Percentiles rank a stretch among this genome's conserved stretches.
These are phyloP conservation scores for Seiridium cupressi DNA, from an alignment of 2,329 filamentous ascomycete genomes.

Conservation along the genomic window DNA sequence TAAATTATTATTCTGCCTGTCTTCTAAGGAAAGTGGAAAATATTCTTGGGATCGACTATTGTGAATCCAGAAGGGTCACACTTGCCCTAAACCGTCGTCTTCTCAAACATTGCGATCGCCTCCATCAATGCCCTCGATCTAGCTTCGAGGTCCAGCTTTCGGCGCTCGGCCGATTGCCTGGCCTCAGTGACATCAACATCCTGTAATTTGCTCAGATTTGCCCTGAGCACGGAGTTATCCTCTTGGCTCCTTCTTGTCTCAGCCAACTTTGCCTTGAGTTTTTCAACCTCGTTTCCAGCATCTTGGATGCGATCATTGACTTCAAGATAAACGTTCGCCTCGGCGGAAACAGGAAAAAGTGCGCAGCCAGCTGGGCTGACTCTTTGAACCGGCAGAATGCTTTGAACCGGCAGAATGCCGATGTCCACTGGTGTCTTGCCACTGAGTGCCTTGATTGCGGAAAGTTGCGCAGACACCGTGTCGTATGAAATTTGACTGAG, in stretches of 20 bases:
- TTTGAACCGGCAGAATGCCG: not conserved
- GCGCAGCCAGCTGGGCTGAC: not conserved
- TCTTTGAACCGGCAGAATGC: not conserved
- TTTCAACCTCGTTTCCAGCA: not conserved
- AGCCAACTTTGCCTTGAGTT: not conserved
- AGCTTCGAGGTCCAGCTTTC: not conserved
- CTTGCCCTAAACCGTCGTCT: not conserved
- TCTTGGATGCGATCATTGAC: not conserved
- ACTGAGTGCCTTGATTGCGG: not conserved
- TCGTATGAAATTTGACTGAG: not conserved
- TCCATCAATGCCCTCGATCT: not conserved
- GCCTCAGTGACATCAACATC: not conserved
- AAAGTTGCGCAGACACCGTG: not conserved
- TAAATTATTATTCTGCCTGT: no score
- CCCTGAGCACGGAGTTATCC: not conserved
- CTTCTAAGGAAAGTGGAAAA: no score
- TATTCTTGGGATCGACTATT: no score
- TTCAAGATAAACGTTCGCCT: not conserved
- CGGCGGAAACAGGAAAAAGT: not conserved
- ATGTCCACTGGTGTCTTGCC: not conserved
- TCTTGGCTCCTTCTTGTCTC: not conserved
- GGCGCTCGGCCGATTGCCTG: not conserved
- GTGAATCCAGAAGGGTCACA: not conserved
- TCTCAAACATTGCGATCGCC: not conserved
- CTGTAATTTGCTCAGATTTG: not conserved